Percentiles rank a stretch among this genome's conserved stretches.
These are phyloP conservation scores for Glarea lozoyensis DNA, from an alignment of 495 filamentous ascomycete species.

Conservation along the genomic window DNA sequence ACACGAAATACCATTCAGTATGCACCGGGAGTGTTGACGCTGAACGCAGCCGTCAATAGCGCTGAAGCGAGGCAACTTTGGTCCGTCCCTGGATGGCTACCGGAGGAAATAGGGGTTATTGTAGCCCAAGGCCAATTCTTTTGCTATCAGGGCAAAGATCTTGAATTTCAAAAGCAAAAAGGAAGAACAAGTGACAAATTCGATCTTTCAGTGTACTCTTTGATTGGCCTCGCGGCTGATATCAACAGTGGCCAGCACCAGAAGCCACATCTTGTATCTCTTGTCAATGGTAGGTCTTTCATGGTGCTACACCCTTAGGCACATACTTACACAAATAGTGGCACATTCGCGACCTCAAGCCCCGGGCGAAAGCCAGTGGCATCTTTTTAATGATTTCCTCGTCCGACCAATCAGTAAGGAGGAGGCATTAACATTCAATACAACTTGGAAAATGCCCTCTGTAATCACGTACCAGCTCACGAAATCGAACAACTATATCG, in stretches of 20 bases:
- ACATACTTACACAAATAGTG: slow-evolving; percentile 34
- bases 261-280: slow-evolving; percentile 83
- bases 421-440: slow-evolving; percentile 81
- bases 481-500: slow-evolving; percentile 60
- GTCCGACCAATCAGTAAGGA: slow-evolving; percentile 69
- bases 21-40: slow-evolving; percentile 71
- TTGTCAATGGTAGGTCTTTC: slow-evolving; percentile 60
- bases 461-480: slow-evolving; percentile 80
- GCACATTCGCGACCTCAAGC: slow-evolving; percentile 54
- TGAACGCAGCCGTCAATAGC: slow-evolving; percentile 69
- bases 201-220: slow-evolving; percentile 74
- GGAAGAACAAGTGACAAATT: too few relatives aligned
- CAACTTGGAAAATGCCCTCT: slow-evolving; percentile 83
- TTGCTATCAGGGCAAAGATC: slow-evolving; percentile 83
- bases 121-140: slow-evolving; percentile 69
- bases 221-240: slow-evolving; percentile 85
- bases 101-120: slow-evolving; percentile 82
- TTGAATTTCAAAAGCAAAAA: slow-evolving; percentile 57
- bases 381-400: slow-evolving; percentile 94
- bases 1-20: slow-evolving; percentile 71
- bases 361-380: slow-evolving; percentile 61
- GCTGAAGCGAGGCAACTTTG: slow-evolving; percentile 69
- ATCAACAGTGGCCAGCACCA: slow-evolving; percentile 76
- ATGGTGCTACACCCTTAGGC: background rate
- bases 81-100: slow-evolving; percentile 82